Evolutionary conservation across 495 filamentous ascomycete species (phyloP).

Genomic region (Trypethelium eluteriae): DNA sequence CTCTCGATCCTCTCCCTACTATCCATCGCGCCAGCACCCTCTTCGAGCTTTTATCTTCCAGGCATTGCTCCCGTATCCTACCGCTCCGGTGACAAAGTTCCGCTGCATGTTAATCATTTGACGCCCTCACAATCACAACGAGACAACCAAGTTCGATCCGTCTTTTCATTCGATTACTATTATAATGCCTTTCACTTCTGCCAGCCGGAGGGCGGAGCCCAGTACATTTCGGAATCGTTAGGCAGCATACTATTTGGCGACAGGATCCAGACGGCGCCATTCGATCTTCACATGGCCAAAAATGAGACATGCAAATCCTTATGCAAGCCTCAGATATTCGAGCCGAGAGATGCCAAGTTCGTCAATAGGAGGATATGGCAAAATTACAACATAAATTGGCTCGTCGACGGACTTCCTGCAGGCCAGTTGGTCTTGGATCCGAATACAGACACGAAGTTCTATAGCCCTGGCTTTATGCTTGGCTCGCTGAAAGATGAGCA

Average conservation of each 20-base stretch:
- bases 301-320: constrained; percentile 81
- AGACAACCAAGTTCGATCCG: constrained; percentile 76
- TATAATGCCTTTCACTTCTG: constrained; percentile 81
- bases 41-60: constrained; percentile 86
- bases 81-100: constrained; percentile 63
- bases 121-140: constrained; percentile 69
- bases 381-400: constrained; percentile 86
- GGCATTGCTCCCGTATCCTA: constrained; percentile 95
- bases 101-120: constrained; percentile 84
- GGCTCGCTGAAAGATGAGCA: constrained; percentile 48
- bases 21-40: constrained; percentile 38
- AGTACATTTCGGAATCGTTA: constrained; percentile 74
- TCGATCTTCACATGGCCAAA: constrained; percentile 71
- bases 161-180: constrained; percentile 94
- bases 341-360: constrained; percentile 61
- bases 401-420: constrained; percentile 87
- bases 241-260: constrained; percentile 96
- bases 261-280: constrained; percentile 85
- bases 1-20: constrained; percentile 31
- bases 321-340: constrained; percentile 59
- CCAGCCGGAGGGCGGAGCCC: constrained; percentile 61
- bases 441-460: constrained; percentile 66
- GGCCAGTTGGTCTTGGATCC: constrained; percentile 68
- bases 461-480: constrained; percentile 80
- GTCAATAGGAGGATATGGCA: constrained; percentile 73